phyloP scores from a whole-genome alignment of 441 rosid species.

The Eruca vesicaria region DNA sequence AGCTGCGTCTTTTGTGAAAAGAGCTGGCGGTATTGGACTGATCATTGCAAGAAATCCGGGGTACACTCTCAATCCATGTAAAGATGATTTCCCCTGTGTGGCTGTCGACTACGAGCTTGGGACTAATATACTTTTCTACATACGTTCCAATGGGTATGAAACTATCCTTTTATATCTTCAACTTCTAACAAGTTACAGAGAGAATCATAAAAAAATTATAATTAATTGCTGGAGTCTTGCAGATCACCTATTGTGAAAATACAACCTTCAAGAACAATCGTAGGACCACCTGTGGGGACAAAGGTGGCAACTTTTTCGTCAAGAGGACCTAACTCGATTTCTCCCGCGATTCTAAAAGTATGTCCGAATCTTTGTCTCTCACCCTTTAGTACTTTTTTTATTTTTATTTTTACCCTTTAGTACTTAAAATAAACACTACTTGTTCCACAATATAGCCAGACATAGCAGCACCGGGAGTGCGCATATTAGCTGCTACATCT shows the following conservation, averaged over 20 bases:
- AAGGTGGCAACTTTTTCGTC: slow-evolving; percentile 44
- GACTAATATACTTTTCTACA: slow-evolving; percentile 35
- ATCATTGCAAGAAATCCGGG: slow-evolving; percentile 46
- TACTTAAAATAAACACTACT: background rate
- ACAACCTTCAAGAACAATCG: slow-evolving; percentile 29
- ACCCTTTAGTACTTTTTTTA: background rate
- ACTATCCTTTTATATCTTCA: background rate
- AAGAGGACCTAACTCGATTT: slow-evolving; percentile 42
- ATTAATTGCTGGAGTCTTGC: background rate
- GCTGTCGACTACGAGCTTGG: slow-evolving; percentile 40
- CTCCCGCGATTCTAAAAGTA: slow-evolving; percentile 43
- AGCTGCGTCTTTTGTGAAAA: slow-evolving; percentile 44
- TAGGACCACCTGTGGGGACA: slow-evolving; percentile 32
- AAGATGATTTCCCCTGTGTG: slow-evolving; percentile 36
- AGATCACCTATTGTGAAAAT: slow-evolving; percentile 38
- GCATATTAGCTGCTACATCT: slow-evolving; percentile 42
- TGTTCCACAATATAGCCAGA: slow-evolving; percentile 40
- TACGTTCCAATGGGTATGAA: slow-evolving; percentile 39
- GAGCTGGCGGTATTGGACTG: slow-evolving; percentile 37
- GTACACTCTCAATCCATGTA: slow-evolving; percentile 41
- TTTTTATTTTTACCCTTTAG: no score
- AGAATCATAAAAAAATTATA: background rate
- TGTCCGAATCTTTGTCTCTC: background rate
- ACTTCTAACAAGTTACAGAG: background rate
- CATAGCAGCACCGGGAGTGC: slow-evolving; percentile 48